phyloP scores from a whole-genome alignment of 208 protist genomes.

The Trichomonas gallinae region DNA sequence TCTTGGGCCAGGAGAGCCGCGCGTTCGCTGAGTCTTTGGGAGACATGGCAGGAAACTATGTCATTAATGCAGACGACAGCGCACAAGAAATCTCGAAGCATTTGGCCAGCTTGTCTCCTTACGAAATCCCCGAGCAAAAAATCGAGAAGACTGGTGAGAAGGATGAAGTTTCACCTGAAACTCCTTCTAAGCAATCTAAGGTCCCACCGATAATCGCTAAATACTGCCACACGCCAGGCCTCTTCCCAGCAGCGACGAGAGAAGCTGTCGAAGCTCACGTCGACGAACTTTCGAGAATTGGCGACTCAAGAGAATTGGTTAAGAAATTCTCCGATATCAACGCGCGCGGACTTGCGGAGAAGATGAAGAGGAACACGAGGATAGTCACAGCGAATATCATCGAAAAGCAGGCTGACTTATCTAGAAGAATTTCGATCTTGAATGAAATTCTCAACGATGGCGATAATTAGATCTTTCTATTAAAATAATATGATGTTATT shows the following conservation, averaged over 20 bases:
- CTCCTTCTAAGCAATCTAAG: neutral
- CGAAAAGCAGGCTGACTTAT: neutral
- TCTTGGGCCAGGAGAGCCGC: neutral
- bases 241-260: neutral
- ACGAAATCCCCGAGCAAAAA: neutral
- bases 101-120: neutral
- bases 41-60: neutral
- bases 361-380: neutral
- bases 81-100: neutral
- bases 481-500: neutral
- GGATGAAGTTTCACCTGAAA: neutral
- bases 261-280: neutral
- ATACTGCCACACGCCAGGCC: neutral
- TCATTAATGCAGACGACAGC: neutral
- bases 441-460: neutral
- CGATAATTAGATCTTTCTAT: neutral
- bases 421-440: neutral
- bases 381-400: neutral
- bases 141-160: neutral
- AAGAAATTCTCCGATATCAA: neutral
- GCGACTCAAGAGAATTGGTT: neutral
- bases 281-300: neutral
- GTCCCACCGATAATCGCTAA: neutral
- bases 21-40: neutral
- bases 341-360: neutral